Evolutionary conservation across 2,329 filamentous ascomycete species (phyloP), one percentile per base, ranked within the genome.

Genomic region (Paecilomyces formosus): DNA sequence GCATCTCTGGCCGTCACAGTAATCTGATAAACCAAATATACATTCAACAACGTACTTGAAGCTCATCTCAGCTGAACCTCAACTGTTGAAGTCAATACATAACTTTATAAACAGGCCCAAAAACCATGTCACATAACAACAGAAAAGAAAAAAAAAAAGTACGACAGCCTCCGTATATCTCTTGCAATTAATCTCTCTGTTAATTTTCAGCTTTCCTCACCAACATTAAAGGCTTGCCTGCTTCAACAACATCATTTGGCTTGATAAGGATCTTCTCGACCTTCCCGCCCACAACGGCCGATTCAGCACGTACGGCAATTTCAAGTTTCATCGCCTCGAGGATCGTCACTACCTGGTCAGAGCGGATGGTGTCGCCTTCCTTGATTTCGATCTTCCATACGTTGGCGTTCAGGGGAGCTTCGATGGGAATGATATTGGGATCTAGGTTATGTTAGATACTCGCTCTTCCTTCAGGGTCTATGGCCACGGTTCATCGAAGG

Each of bases 271-370:
- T 61, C 62, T 76, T 76, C 63, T 76, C 70, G 2, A 78, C 72
- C 33, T 69, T 55, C 55, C 66, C 21, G 57, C 70, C 62, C 15
- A 61, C 66, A 22, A 66, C 66, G 6, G 65, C 62, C 12, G 66
- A 60, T 53, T 73, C 69, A 1, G 68, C 63, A 28, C 70, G 69
- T 21, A 81, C 74, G 13, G 74, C 72, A 59, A 84, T 81, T 62
- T 84, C 82, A 72, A 84, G 77, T 66, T 84, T 84, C 81, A 84
- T 84, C 0, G 81, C 81, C 58, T 84, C 82, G 2, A 84, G 69
- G 2, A 83, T 78, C 1, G 75, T 69, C 0, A 79, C 72, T 0
- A 76, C 65, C 24, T 81, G 74, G 7, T 76, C 76, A 11, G 74
- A 69, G 12, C 74, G 69, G 2, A 83, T 51, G 1, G 63, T 56